These are phyloP conservation scores for Chrysoporthe cubensis DNA, from an alignment of 2,329 filamentous ascomycete genomes.

Conservation along the genomic window DNA sequence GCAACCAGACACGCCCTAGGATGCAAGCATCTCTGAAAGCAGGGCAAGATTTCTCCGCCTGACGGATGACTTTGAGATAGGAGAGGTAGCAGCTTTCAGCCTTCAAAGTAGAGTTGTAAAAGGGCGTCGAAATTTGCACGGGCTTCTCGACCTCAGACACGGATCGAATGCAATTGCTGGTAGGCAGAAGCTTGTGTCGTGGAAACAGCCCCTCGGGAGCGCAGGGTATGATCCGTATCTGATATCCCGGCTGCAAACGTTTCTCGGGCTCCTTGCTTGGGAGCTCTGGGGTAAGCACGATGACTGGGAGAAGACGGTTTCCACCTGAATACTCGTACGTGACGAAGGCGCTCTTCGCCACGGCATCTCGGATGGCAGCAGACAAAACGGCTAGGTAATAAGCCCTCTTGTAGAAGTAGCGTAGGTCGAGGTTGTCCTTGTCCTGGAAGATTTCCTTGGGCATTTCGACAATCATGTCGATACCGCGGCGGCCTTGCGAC, in stretches of 20 bases:
- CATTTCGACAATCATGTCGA: conserved; percentile 90
- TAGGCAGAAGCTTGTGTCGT: conserved; percentile 69
- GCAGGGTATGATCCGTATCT: conserved; percentile 78
- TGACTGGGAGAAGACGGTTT: conserved; percentile 75
- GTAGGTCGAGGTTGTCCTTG: conserved; percentile 90
- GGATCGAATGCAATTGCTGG: conserved; percentile 69
- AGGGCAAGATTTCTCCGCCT: conserved; percentile 69
- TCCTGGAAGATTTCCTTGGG: conserved; percentile 81
- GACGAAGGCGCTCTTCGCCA: conserved; percentile 58
- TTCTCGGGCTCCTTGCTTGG: conserved; percentile 30
- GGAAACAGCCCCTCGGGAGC: conserved; percentile 72
- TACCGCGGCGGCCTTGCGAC: conserved; percentile 57
- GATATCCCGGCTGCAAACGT: conserved; percentile 46
- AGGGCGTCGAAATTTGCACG: conserved; percentile 64
- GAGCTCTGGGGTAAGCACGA: conserved; percentile 44
- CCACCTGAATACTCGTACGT: conserved; percentile 71
- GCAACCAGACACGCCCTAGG: conserved; percentile 85
- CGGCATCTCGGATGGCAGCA: conserved; percentile 64
- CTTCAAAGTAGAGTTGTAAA: conserved; percentile 86
- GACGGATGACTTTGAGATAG: conserved; percentile 77
- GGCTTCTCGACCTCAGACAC: conserved; percentile 46
- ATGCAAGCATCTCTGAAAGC: conserved; percentile 83
- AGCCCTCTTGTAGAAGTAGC: conserved; percentile 93
- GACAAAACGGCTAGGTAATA: conserved; percentile 88
- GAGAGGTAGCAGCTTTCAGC: conserved; percentile 74